Base-by-base conservation (phyloP, 345 rosid species). In the Aurinia saxatilis region DNA sequence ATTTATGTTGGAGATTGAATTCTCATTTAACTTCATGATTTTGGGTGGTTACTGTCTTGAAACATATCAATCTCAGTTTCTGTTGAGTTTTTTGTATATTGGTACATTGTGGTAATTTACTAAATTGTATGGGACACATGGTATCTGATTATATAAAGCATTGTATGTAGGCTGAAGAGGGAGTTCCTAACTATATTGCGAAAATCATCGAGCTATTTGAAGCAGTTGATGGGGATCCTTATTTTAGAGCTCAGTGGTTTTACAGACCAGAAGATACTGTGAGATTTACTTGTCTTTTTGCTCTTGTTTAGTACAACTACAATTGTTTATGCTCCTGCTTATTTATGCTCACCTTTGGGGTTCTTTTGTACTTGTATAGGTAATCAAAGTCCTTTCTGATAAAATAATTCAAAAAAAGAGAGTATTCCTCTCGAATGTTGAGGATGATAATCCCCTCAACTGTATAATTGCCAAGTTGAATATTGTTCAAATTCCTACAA, bases 191-290 rank as follows among this genome's bases (percentile, higher is more conserved):
- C 30, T 78, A 73, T 12, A 78, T 76, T 10, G 79, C 80, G 2
- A 71, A 70, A 16, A 76, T 79, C 10, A 14, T 76, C 5, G 80
- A 79, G 34, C 12, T 79, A 19, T 79, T 73, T 18, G 72, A 79
- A 52, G 31, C 54, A 1, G 4, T 11, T 18, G 58, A 73, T 30
- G 64, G 65, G 2, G 74, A 70, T 13, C 65, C 58, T 0, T 50
- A 59, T 5, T 76, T 76, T 40, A 55, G 63, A 4, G 73, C 78
- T 23, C 73, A 33, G 5, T 79, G 83, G 83, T 79, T 70, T 19
- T 81, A 76, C 18, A 71, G 66, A 42, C 52, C 76, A 18, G 66
- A 68, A 36, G 82, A 78, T 38, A 81, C 79, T 0, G 82, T 81
- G 37, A 73, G 80, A 4, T 27, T n/a, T 27, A 27, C 31, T 27